A percentile compares a stretch with the other conserved stretches of the same genome.
Evolutionary conservation across 2,329 filamentous ascomycete genomes (phyloP).

Genomic region (Nothopassalora personata): DNA sequence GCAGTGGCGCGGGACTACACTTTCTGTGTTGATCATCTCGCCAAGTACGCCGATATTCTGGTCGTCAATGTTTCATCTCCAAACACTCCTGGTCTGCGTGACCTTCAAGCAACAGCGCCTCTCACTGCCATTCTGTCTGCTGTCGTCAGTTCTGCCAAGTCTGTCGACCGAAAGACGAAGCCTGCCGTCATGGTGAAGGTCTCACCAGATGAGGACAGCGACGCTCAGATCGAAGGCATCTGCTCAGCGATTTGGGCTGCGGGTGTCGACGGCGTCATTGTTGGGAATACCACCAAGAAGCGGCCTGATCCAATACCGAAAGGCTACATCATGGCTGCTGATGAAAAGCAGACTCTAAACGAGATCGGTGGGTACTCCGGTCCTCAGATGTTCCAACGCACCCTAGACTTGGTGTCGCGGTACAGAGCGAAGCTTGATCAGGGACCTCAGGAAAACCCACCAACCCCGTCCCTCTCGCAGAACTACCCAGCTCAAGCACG

Average conservation of each 20-base stretch:
- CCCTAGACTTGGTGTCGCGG: conserved; percentile 68
- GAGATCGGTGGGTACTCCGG: conserved; percentile 89
- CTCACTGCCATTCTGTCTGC: conserved; percentile 73
- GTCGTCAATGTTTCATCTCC: conserved; percentile 97
- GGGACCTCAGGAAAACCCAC: conserved; percentile 32
- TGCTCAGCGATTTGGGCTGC: conserved; percentile 76
- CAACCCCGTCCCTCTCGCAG: conserved; percentile 6
- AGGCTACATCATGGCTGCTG: conserved; percentile 57
- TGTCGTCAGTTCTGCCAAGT: conserved; percentile 72
- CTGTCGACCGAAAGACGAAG: conserved; percentile 63
- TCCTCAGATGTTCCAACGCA: conserved; percentile 79
- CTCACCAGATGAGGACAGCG: conserved; percentile 86
- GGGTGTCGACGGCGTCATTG: conserved; percentile 90
- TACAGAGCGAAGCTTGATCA: conserved; percentile 58
- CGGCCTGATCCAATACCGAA: conserved; percentile 65
- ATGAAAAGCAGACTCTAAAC: conserved; percentile 60
- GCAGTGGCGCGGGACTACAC: conserved; percentile 77
- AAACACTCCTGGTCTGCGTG: conserved; percentile 86
- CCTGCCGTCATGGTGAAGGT: conserved; percentile 96
- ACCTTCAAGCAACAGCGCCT: conserved; percentile 78
- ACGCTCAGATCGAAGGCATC: conserved; percentile 79
- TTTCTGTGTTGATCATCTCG: conserved; percentile 78
- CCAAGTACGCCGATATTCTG: conserved; percentile 86
- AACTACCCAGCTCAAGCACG: conserved; percentile 5
- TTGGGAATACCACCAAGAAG: conserved; percentile 92